A percentile compares a stretch with the other conserved stretches of the same genome.
These are phyloP conservation scores for Thraustochytrium sp. DNA, from an alignment of 352 stramenopile species.

Conservation along the genomic window DNA sequence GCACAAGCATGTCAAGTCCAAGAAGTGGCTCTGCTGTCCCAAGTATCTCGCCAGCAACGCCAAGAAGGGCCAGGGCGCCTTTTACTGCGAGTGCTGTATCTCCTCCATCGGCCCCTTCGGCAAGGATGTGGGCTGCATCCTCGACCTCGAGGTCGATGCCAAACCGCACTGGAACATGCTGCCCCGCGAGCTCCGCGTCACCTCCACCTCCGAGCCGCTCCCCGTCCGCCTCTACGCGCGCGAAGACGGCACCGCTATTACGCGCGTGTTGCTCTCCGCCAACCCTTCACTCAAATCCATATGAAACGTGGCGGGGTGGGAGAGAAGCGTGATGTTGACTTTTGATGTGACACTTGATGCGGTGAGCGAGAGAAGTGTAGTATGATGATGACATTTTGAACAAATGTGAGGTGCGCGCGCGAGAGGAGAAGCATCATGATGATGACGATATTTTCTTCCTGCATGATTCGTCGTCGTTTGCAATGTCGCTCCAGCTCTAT, in stretches of 20 bases:
- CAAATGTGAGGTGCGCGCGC: neutral
- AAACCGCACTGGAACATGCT: slow-evolving; percentile 45
- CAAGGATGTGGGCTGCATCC: slow-evolving; percentile 43
- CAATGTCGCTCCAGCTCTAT: neutral
- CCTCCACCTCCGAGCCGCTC: neutral
- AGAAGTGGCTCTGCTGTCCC: slow-evolving; percentile 43
- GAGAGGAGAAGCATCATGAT: neutral
- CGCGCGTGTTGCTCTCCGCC: neutral
- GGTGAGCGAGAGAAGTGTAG: too few species aligned
- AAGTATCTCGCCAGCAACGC: slow-evolving; percentile 36
- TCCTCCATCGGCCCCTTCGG: slow-evolving; percentile 12
- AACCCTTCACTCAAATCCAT: slow-evolving; percentile 5
- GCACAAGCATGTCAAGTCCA: slow-evolving; percentile 44
- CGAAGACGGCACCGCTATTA: slow-evolving; percentile 37
- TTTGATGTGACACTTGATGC: neutral
- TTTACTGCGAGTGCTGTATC: slow-evolving; percentile 45
- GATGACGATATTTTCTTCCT: neutral
- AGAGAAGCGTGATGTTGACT: neutral
- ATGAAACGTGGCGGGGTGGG: neutral
- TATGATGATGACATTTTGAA: neutral
- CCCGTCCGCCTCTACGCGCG: slow-evolving; percentile 24
- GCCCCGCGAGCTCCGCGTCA: slow-evolving; percentile 11
- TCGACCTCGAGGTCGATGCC: slow-evolving; percentile 35
- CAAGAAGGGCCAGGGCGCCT: slow-evolving; percentile 33
- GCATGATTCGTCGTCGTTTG: neutral